Percentiles rank a stretch among this genome's conserved stretches.
phyloP scores from a whole-genome alignment of 2,329 filamentous ascomycete species.

The Monosporascus ibericus region DNA sequence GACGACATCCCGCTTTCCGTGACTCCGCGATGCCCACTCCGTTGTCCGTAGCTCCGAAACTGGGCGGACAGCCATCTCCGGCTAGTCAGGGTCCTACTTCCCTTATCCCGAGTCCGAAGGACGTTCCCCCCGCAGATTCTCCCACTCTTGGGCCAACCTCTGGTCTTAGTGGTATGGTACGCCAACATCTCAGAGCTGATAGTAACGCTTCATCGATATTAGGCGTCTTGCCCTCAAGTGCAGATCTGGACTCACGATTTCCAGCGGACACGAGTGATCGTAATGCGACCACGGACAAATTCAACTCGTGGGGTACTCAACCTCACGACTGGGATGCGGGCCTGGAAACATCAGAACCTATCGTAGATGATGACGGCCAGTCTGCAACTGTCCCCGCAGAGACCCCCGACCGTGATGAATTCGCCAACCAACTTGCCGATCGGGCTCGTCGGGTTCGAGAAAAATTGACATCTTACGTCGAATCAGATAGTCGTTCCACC shows the following conservation, averaged over 20 bases:
- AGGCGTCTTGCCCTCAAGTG: conserved; percentile 38
- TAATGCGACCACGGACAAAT: conserved; percentile 26
- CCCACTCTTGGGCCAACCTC: conserved; percentile 65
- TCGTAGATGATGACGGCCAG: conserved; percentile 11
- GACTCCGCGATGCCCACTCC: conserved; percentile 38
- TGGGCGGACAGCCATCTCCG: conserved; percentile 24
- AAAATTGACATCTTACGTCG: conserved; percentile 62
- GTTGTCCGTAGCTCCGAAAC: conserved; percentile 27
- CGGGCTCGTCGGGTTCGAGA: conserved; percentile 67
- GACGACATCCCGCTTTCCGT: conserved; percentile 50
- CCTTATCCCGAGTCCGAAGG: conserved; percentile 13
- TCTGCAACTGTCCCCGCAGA: background rate
- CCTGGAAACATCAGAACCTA: conserved; percentile 22
- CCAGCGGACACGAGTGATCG: conserved; percentile 24
- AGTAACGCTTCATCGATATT: conserved; percentile 81
- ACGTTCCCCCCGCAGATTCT: conserved; percentile 52
- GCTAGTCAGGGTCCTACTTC: conserved; percentile 17
- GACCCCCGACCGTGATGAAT: conserved; percentile 51
- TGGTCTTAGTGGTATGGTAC: conserved; percentile 75
- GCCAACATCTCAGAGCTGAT: conserved; percentile 74
- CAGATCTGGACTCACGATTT: conserved; percentile 32
- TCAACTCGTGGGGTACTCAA: conserved; percentile 40
- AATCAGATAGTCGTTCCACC: conserved; percentile 49
- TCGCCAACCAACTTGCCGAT: conserved; percentile 65
- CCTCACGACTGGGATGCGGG: conserved; percentile 24